Base-by-base conservation (phyloP, 441 rosid species). In the Pelargonium australe region DNA sequence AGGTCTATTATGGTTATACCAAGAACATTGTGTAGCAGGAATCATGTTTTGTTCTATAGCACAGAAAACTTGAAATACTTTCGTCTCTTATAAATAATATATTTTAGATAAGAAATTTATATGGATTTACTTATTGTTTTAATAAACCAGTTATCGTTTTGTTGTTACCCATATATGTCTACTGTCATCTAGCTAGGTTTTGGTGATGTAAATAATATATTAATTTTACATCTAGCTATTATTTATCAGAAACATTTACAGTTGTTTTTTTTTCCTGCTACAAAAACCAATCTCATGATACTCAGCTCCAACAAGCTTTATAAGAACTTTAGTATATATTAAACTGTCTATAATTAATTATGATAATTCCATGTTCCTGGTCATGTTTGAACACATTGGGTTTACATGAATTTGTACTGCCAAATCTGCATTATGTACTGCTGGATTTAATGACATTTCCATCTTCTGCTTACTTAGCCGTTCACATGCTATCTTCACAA, bases 401-500 rank as follows among this genome's bases (percentile, higher is more conserved):
- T 72, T 70, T 13, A 23, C 17, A 20, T 63, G 55, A 53, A 61
- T 17, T n/a, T 68, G 68, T 70, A 31, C 20, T 66, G 23, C 73
- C 37, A 45, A 63, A 31, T 57, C 31, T 57, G 44, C 45, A 66
- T 41, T 72, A 40, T 10, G 17, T 57, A 11, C 55, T 3, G 16
- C 37, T 25, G 40, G 10, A 60, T 64, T 64, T 28, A 63, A 19
- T 74, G 65, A 76, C 55, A 37, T 28, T 73, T 10, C 65, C 16
- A 72, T 67, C 66, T 73, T 67, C 67, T 61, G 75, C 66, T 53
- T 66, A 13, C 79, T 74, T 78, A 94, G 99, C 82, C 99, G 99
- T 68, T 95, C 99, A 70, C 99, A 95, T 86, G 99, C 99, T 20
- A 95, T 95, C 79, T 95, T 95, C 82, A 95, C 98, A 75, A 89